Evolutionary conservation across 2,329 filamentous ascomycete genomes (phyloP), one percentile per base, ranked within the genome.

Genomic region (Stachybotrys elegans): DNA sequence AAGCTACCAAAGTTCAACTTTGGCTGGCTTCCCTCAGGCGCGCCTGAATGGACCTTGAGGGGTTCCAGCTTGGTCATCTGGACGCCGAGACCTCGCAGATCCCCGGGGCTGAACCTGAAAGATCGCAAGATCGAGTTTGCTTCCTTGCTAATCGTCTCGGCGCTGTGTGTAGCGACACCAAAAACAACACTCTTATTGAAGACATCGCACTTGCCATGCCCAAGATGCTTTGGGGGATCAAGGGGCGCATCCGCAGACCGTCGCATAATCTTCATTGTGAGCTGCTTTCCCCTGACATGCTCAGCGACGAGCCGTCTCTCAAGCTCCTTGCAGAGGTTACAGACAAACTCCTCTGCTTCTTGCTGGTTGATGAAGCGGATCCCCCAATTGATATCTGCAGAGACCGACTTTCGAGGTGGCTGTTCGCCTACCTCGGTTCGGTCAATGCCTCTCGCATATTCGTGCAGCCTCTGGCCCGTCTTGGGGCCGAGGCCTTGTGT

Each of bases 331-430:
- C 88, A 93, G 0, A 98, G 70, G 51, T 88, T 93, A 48, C 81
- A 72, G 22, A 97, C 77, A 61, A 98, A 98, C 51, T 94, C 88
- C 47, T 97, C 92, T 0, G 90, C 91, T 64, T 98, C 92, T n/a
- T 80, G 76, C 57, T 96, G 89, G 48, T 78, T 94, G 53, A 93
- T 81, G 60, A 98, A 98, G 6, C 93, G 83, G 44, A 98, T 95
- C 3, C 94, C 93, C 93, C 93, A 98, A 56, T 93, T 98, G 49
- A 98, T 89, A 61, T 98, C 93, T 1, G 92, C 92, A 2, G 93
- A 97, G 0, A 98, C 89, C 0, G 92, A 97, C 60, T 97, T 98
- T 43, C 93, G 83, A 14, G 88, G 73, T 0, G 85, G 80, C 57
- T 94, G 86, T 45, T 92, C 86, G 23, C 91, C 92, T 6, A 97